Evolutionary conservation across 768 basidiomycete genomes (phyloP).

Genomic region (Rhodocollybia butyracea): DNA sequence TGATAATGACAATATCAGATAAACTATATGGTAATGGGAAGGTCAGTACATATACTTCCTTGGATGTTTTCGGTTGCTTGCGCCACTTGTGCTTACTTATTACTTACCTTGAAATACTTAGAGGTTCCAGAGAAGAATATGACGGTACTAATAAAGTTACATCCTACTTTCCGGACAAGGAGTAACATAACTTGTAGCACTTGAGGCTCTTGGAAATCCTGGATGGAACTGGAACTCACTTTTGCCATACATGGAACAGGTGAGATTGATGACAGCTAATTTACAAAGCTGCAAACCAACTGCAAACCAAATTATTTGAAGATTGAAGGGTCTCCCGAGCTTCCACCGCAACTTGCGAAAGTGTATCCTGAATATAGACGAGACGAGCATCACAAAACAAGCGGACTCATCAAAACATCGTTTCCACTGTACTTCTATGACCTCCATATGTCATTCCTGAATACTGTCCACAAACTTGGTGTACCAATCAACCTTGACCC

Average conservation of each 20-base stretch:
- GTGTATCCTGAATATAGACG: not conserved
- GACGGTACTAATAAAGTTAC: slow-evolving; percentile 2
- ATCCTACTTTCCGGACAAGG: too few relatives aligned
- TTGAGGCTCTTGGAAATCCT: slow-evolving; percentile 15
- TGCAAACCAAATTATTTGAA: too few relatives aligned
- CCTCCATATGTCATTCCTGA: slow-evolving; percentile 5
- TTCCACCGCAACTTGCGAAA: not conserved
- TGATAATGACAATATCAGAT: not conserved
- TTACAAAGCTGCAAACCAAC: too few relatives aligned
- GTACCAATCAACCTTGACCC: slow-evolving; percentile 12
- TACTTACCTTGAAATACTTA: too few relatives aligned
- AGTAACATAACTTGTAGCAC: slow-evolving; percentile 5
- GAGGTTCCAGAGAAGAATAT: not conserved
- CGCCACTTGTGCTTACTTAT: slow-evolving; percentile 9
- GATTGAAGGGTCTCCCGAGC: not conserved
- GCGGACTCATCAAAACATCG: slow-evolving; percentile 11
- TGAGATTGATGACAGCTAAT: too few relatives aligned
- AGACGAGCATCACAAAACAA: not conserved
- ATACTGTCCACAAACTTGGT: slow-evolving; percentile 6
- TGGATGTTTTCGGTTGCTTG: not conserved
- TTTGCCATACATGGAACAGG: slow-evolving; percentile 17
- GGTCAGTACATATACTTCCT: not conserved
- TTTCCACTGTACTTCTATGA: slow-evolving; percentile 8
- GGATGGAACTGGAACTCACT: slow-evolving; percentile 19
- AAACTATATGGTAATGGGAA: not conserved